phyloP scores from a whole-genome alignment of 495 filamentous ascomycete species.

The Penicillium cinerascens region DNA sequence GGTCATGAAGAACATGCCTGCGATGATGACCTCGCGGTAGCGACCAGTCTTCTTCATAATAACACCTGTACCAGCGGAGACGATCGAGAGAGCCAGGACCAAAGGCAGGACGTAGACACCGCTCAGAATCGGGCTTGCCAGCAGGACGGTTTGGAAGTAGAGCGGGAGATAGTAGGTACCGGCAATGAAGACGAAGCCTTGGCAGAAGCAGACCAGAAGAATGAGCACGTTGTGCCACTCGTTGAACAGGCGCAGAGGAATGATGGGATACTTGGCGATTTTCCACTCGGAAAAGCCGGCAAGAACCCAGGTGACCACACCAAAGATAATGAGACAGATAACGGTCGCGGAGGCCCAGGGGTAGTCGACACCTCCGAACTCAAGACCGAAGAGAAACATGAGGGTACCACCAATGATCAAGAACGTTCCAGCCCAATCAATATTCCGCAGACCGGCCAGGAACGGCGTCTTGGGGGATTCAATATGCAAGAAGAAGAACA shows the following conservation, averaged over 20 bases:
- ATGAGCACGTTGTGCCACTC: constrained; percentile 56
- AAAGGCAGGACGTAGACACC: constrained; percentile 79
- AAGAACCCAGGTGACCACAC: constrained; percentile 54
- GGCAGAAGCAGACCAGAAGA: constrained; percentile 56
- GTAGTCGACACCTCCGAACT: constrained; percentile 70
- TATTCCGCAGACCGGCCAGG: constrained; percentile 62
- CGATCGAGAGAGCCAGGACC: constrained; percentile 64
- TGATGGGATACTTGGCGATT: constrained; percentile 71
- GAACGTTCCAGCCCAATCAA: constrained; percentile 72
- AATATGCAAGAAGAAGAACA: constrained; percentile 69
- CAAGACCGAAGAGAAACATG: constrained; percentile 78
- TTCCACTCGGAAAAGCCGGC: constrained; percentile 70
- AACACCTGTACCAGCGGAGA: constrained; percentile 61
- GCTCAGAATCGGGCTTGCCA: constrained; percentile 66
- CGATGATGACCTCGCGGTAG: constrained; percentile 47
- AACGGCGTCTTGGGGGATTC: constrained; percentile 74
- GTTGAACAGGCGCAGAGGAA: constrained; percentile 67
- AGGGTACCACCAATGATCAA: constrained; percentile 72
- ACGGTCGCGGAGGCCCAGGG: constrained; percentile 75
- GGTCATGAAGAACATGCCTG: constrained; percentile 48
- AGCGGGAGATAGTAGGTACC: constrained; percentile 73
- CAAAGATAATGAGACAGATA: constrained; percentile 76
- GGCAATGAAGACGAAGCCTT: constrained; percentile 71
- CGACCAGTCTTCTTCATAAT: constrained; percentile 68
- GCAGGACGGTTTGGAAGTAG: constrained; percentile 75